Conservation (phyloP, 2,329 filamentous ascomycete species). For the Periconia sp. region DNA sequence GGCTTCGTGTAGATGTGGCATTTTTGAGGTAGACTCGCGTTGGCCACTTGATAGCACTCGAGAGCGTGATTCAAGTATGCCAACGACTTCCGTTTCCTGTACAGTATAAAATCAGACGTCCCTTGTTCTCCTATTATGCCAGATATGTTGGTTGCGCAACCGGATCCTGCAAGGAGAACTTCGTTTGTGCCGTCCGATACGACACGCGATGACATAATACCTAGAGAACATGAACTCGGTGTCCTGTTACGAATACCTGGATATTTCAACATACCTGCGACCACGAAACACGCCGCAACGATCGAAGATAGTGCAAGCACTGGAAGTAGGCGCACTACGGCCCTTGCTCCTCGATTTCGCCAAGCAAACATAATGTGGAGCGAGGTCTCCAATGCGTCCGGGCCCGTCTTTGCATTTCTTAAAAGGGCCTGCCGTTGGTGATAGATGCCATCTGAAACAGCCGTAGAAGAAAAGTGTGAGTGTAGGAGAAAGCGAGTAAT, state of each 20-base stretch:
- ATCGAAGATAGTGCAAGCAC: conserved; percentile 18
- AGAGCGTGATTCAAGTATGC: conserved; percentile 15
- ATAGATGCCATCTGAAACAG: conserved; percentile 30
- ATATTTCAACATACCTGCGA: conserved; percentile 15
- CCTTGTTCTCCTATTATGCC: neutral
- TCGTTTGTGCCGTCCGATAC: conserved; percentile 37
- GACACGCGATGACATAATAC: conserved; percentile 42
- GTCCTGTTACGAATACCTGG: no score
- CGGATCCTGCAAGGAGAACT: conserved; percentile 31
- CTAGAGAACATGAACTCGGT: no score
- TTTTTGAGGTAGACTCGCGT: neutral
- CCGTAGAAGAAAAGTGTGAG: conserved; percentile 9
- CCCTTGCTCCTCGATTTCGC: conserved; percentile 20
- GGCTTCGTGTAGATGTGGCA: conserved; percentile 9
- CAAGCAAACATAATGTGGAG: conserved; percentile 13
- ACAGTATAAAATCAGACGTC: neutral
- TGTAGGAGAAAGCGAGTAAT: conserved; percentile 18
- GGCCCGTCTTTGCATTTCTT: conserved; percentile 30
- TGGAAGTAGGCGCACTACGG: conserved; percentile 17
- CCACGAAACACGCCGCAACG: conserved; percentile 25
- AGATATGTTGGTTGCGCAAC: conserved; percentile 25
- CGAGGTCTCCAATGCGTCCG: conserved; percentile 12
- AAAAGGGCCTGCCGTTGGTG: conserved; percentile 43
- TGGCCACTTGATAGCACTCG: conserved; percentile 13
- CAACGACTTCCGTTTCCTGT: neutral